Conservation (phyloP, 441 rosid genomes). For the Populus hybrid region DNA sequence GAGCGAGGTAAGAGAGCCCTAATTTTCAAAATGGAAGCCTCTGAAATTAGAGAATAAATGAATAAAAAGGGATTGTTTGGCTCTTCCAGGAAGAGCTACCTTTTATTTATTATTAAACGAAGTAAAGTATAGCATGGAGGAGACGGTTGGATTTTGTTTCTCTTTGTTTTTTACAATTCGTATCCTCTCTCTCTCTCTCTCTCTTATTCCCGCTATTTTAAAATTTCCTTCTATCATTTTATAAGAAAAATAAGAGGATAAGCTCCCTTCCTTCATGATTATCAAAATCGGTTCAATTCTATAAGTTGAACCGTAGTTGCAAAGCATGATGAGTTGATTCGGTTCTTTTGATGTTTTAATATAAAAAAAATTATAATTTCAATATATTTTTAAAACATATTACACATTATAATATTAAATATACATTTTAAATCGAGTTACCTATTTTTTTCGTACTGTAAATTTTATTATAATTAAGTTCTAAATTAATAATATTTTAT, state of each 20-base stretch:
- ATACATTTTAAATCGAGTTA: too few species aligned
- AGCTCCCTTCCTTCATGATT: too few species aligned
- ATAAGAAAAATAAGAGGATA: too few species aligned
- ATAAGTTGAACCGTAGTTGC: too few species aligned
- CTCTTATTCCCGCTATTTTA: not conserved
- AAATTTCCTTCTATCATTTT: not conserved
- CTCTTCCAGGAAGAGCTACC: conserved; percentile 31
- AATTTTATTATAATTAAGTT: too few species aligned
- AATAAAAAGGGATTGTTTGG: conserved; percentile 28
- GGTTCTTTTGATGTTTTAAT: too few species aligned
- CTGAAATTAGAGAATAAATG: not conserved
- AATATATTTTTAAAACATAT: too few species aligned
- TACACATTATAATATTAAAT: too few species aligned
- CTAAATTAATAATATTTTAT: too few species aligned
- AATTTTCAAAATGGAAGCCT: conserved; percentile 27
- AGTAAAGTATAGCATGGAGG: conserved; percentile 11
- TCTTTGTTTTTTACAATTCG: not conserved
- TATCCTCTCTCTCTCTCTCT: not conserved
- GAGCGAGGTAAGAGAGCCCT: conserved; percentile 37
- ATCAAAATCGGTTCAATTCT: too few species aligned
- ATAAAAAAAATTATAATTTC: too few species aligned
- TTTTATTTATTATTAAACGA: conserved; percentile 13
- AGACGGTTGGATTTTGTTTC: conserved; percentile 6
- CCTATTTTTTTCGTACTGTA: fast-evolving
- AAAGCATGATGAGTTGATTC: too few species aligned